Evolutionary conservation across 2,329 filamentous ascomycete genomes (phyloP).

Genomic region (Purpureocillium lavendulum): DNA sequence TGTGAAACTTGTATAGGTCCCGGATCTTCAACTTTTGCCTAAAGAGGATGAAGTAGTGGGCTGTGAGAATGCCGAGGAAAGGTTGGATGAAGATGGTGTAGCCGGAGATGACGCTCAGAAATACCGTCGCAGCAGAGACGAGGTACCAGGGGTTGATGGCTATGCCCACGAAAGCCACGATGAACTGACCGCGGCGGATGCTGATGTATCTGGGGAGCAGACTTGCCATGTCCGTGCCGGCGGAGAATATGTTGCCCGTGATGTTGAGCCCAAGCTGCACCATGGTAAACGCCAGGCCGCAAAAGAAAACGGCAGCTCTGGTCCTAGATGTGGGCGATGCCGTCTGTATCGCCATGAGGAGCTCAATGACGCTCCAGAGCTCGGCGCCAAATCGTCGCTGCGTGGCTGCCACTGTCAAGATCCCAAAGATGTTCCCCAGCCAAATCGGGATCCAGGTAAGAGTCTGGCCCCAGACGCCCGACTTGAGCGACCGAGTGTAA

Average conservation of each 20-base stretch:
- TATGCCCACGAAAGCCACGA: slow-evolving; percentile 33
- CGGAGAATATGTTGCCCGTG: slow-evolving; percentile 18
- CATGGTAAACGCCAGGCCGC: slow-evolving; percentile 8
- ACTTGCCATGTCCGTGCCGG: slow-evolving; percentile 44
- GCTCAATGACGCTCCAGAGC: slow-evolving; percentile 2
- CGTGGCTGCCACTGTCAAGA: slow-evolving; percentile 3
- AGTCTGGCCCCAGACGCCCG: slow-evolving; percentile 1
- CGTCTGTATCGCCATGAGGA: slow-evolving; percentile 2
- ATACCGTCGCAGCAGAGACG: slow-evolving; percentile 43
- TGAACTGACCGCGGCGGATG: slow-evolving; percentile 41
- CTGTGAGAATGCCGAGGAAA: slow-evolving; percentile 46
- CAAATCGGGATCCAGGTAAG: slow-evolving; percentile 1
- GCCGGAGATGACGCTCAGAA: slow-evolving; percentile 58
- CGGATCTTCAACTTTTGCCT: slow-evolving; percentile 39
- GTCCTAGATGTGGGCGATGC: slow-evolving; percentile 4
- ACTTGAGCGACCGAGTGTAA: background rate
- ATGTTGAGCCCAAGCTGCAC: slow-evolving; percentile 10
- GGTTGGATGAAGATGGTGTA: slow-evolving; percentile 52
- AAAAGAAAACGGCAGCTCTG: slow-evolving; percentile 9
- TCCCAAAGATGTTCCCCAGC: slow-evolving; percentile 2
- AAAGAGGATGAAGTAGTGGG: slow-evolving; percentile 52
- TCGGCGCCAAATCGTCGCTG: slow-evolving; percentile 3
- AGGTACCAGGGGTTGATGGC: slow-evolving; percentile 43
- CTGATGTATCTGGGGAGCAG: slow-evolving; percentile 42
- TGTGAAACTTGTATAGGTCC: slow-evolving; percentile 6